Conservation (phyloP, 768 basidiomycete species). For the Cubamyces sp. region DNA sequence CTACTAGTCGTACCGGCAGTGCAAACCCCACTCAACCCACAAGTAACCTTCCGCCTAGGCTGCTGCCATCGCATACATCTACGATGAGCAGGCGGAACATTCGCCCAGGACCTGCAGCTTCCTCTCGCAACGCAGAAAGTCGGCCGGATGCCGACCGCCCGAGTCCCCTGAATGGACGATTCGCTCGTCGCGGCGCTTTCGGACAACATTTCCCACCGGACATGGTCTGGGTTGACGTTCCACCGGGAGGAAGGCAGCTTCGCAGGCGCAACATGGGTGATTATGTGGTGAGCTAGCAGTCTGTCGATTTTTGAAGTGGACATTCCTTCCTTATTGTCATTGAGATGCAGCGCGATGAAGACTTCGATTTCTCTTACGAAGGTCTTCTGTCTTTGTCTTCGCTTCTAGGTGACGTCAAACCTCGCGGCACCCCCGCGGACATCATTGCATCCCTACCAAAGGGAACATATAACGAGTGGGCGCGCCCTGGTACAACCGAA, state of each 20-base stretch:
- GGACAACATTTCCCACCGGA: constrained; percentile 8
- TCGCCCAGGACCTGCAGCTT: neutral
- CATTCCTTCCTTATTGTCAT: neutral
- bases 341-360: constrained; percentile 65
- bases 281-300: constrained; percentile 51
- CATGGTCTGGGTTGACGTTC: constrained; percentile 20
- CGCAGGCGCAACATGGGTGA: constrained; percentile 40
- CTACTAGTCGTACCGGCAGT: too few species aligned
- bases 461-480: constrained; percentile 71
- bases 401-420: constrained; percentile 69
- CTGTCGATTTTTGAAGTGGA: neutral
- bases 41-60: too few species aligned
- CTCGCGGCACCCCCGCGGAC: constrained; percentile 63
- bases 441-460: constrained; percentile 63
- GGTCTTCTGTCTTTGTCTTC: constrained; percentile 60
- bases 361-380: constrained; percentile 80
- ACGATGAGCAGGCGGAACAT: neutral
- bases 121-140: neutral
- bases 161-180: constrained; percentile 18
- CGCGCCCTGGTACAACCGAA: constrained; percentile 60
- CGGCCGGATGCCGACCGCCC: neutral
- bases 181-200: constrained; percentile 13
- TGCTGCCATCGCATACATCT: neutral
- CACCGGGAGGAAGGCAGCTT: neutral
- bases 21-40: too few species aligned